A percentile compares a stretch with the other conserved stretches of the same genome.
Conservation (phyloP, 306 rosid species). For the Cicer judaicum region DNA sequence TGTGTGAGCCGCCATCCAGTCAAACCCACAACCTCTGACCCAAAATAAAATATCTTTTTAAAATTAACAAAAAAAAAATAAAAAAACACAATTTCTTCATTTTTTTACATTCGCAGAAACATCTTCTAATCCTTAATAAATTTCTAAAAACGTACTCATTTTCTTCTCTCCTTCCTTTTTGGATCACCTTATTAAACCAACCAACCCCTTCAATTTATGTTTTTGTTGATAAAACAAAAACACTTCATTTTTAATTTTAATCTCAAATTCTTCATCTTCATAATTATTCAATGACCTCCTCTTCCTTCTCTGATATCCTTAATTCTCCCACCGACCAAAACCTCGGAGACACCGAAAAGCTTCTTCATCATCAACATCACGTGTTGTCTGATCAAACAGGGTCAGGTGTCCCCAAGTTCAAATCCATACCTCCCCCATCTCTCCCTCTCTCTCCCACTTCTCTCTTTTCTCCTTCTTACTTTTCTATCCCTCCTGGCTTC, state of each 20-base stretch:
- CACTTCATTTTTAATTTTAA: constrained; percentile 39
- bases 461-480: constrained; percentile 78
- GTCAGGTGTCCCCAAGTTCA: constrained; percentile 79
- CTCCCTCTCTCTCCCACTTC: constrained; percentile 66
- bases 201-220: neutral
- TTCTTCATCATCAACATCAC: constrained; percentile 4
- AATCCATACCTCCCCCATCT: constrained; percentile 81
- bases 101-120: constrained; percentile 55
- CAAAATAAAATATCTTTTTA: neutral
- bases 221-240: neutral
- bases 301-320: constrained; percentile 78
- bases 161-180: constrained; percentile 12
- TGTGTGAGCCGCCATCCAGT: constrained; percentile 71
- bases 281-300: constrained; percentile 63
- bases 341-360: constrained; percentile 25
- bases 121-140: constrained; percentile 28
- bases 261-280: constrained; percentile 46
- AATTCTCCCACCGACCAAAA: constrained; percentile 49
- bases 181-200: neutral
- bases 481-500: constrained; percentile 73
- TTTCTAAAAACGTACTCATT: constrained; percentile 56
- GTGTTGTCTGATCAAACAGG: constrained; percentile 60
- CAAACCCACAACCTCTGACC: constrained; percentile 81
- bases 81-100: neutral
- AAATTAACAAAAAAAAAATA: neutral